Evolutionary conservation across 495 filamentous ascomycete species (phyloP), one percentile per base, ranked within the genome.

Genomic region (Cryomyces minteri): DNA sequence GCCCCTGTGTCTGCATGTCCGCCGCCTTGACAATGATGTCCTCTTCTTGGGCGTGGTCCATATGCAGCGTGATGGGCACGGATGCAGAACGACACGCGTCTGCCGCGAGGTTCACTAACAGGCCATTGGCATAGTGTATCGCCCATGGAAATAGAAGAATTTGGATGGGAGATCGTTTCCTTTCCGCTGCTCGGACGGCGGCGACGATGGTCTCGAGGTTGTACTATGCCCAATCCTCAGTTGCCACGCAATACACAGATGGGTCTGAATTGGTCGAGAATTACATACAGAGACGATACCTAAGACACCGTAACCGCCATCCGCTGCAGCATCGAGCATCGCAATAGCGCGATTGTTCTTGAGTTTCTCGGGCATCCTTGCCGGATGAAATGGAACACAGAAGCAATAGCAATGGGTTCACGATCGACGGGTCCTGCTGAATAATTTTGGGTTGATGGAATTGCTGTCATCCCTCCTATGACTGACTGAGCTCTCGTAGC

Each of bases 121-220:
- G 64, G 7, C 74, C 69, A 39, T 34, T 36, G 32, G 77, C 77
- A 63, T 84, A 85, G 65, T 74, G 62, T 60, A 82, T 60, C 0
- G 84, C 81, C 84, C 84, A 92, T 44, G 84, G 84, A 65, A 92
- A 88, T 59, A 92, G 78, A 32, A 83, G 77, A 54, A 92, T 74
- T 74, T 86, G 84, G 47, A 80, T 76, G 0, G 84, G 80, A 0
- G 81, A 83, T 44, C 65, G 63, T 43, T 82, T 80, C 31, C 71
- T 67, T 62, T 85, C 80, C 45, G 84, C 84, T 4, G 83, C 84
- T 52, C 71, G 74, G 45, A 92, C 77, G 1, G 77, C 77, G 28
- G 82, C 84, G 41, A 87, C 72, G 60, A 88, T 81, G 53, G 76
- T 77, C 66, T 88, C 82, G 56, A 85, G 70, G 67, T 88, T 88